phyloP scores from a whole-genome alignment of 441 rosid genomes.

The Pelargonium cotyledonis region DNA sequence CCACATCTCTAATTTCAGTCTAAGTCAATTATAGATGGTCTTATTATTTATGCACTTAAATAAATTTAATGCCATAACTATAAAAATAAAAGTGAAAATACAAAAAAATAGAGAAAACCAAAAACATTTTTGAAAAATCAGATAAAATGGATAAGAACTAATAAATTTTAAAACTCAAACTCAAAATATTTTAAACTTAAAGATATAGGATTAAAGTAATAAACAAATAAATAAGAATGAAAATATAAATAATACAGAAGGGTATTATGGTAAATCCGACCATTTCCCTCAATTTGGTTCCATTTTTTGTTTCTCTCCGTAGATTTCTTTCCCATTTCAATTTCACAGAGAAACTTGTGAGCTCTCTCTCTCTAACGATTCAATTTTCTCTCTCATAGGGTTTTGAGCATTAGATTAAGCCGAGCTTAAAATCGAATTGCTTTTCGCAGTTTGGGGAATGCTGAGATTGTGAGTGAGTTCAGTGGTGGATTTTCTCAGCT shows the following conservation, averaged over 20 bases:
- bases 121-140: too few species aligned
- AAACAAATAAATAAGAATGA: too few species aligned
- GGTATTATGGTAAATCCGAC: background rate
- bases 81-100: too few species aligned
- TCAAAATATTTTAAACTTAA: too few species aligned
- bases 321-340: background rate
- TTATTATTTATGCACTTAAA: too few species aligned
- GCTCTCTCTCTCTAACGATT: background rate
- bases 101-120: too few species aligned
- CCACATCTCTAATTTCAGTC: too few species aligned
- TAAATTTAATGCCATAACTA: too few species aligned
- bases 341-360: background rate
- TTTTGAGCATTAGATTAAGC: background rate
- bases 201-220: too few species aligned
- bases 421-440: background rate
- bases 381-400: background rate
- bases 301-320: background rate
- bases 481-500: background rate
- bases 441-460: background rate
- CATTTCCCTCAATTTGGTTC: background rate
- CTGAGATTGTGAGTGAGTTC: background rate
- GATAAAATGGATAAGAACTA: too few species aligned
- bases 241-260: background rate
- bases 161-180: too few species aligned
- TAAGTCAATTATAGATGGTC: too few species aligned